Percentiles rank a stretch among this genome's conserved stretches.
Conservation (phyloP, 1,139 yeast genomes). For the Candida albicans region DNA sequence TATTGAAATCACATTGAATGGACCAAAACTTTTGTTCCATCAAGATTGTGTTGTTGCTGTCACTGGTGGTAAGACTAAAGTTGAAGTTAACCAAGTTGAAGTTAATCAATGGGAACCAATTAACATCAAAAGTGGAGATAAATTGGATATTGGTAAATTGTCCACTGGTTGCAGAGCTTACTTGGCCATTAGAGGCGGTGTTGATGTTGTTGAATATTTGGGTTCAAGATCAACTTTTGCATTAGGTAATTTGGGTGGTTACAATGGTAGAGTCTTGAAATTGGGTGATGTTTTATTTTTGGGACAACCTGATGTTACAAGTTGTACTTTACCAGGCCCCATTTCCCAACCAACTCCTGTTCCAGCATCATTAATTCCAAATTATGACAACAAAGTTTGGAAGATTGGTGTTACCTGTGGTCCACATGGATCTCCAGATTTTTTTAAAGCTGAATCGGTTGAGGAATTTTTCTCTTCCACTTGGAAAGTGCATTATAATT, state of each 20-base stretch:
- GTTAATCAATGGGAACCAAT: slow-evolving; percentile 69
- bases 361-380: slow-evolving; percentile 61
- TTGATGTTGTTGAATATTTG: slow-evolving; percentile 89
- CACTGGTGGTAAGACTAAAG: slow-evolving; percentile 78
- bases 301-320: slow-evolving; percentile 70
- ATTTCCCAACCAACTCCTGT: slow-evolving; percentile 58
- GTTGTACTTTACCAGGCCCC: slow-evolving; percentile 74
- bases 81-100: slow-evolving; percentile 62
- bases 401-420: slow-evolving; percentile 91
- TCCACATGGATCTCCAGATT: slow-evolving; percentile 97
- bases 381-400: slow-evolving; percentile 65
- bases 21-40: slow-evolving; percentile 85
- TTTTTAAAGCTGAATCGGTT: slow-evolving; percentile 76
- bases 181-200: slow-evolving; percentile 86
- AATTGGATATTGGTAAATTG: slow-evolving; percentile 76
- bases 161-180: slow-evolving; percentile 84
- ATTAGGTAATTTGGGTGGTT: slow-evolving; percentile 90
- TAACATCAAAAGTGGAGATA: slow-evolving; percentile 69
- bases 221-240: slow-evolving; percentile 98
- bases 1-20: slow-evolving; percentile 81
- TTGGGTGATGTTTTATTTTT: slow-evolving; percentile 88
- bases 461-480: slow-evolving; percentile 68
- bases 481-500: slow-evolving; percentile 97
- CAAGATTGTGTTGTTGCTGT: slow-evolving; percentile 73
- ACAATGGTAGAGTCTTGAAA: slow-evolving; percentile 87